Conservation (phyloP, 371 early-diverging fungal genomes). For the Rhizopus stolonifer region DNA sequence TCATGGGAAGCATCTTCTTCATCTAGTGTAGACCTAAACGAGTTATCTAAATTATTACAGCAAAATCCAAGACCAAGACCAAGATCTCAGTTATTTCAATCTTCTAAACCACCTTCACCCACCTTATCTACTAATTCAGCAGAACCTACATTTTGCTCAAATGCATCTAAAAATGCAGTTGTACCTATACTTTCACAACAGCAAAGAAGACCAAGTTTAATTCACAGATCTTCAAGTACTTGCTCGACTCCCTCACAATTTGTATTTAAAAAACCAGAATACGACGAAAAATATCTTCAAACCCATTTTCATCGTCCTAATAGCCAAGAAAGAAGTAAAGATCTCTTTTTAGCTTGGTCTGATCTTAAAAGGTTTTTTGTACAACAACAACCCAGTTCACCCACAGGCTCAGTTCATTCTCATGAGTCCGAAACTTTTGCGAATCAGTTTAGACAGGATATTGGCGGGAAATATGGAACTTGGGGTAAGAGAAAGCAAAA, state of each 20-base stretch:
- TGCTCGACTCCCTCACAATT: constrained; percentile 34
- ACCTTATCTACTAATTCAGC: constrained; percentile 31
- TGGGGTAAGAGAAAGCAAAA: constrained; percentile 22
- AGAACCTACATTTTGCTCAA: constrained; percentile 28
- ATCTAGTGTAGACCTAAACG: constrained; percentile 33
- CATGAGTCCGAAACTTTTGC: constrained; percentile 28
- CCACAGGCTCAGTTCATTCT: constrained; percentile 20
- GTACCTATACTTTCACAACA: constrained; percentile 22
- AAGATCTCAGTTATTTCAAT: constrained; percentile 40
- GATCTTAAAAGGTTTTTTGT: constrained; percentile 31
- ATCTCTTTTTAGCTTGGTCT: constrained; percentile 34
- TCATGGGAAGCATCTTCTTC: constrained; percentile 21
- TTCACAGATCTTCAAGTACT: constrained; percentile 24
- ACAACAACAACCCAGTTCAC: constrained; percentile 7
- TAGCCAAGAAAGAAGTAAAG: constrained; percentile 19
- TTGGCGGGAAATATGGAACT: constrained; percentile 29
- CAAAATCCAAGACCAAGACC: constrained; percentile 21
- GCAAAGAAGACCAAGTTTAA: constrained; percentile 24
- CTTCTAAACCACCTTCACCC: constrained; percentile 34
- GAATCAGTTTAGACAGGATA: constrained; percentile 31
- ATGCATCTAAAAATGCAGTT: constrained; percentile 18
- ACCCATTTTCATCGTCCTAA: constrained; percentile 27
- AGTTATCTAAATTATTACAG: constrained; percentile 35
- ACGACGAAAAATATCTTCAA: constrained; percentile 30
- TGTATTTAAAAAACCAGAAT: constrained; percentile 37